Evolutionary conservation across 495 filamentous ascomycete species (phyloP), one percentile per base, ranked within the genome.

Genomic region (Penicillium longicatenatum): DNA sequence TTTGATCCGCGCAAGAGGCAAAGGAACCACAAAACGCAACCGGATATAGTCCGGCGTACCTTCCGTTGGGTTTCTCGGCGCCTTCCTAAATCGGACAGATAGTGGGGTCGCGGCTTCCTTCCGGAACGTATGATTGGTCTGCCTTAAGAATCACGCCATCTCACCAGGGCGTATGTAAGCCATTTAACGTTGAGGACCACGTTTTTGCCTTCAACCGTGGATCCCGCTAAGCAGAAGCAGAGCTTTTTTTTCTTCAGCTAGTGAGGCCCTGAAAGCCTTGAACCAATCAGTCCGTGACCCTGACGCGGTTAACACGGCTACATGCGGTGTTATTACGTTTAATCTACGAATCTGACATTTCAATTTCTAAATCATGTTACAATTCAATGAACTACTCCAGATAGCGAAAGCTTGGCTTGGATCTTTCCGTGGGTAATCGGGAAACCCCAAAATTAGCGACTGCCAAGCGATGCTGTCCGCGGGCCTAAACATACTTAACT

Each of bases 161-260:
- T 39, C 14, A n/a, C 6, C 37, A 2, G 5, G 6, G 37, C 14
- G 37, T 39, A 39, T 17, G 24, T 30, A 49, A 46, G 44, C 44
- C 0, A 49, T 30, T 17, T 30, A 30, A 30, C 24, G 46, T 49
- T 29, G 46, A 16, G 26, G 8, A 24, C 45, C 45, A 24, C 45
- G 20, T 21, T 21, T 48, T 16, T 24, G 2, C 2, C 46, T 24
- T 29, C 19, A 26, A 26, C 29, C 24, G n/a, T 49, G 24, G 46
- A 49, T 30, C 24, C 24, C 46, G 24, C 24, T 49, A 29, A 49
- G n/a, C 7, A 8, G 8, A 33, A 6, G 45, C 45, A 26, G 46
- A 30, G 24, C 21, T 49, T 49, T 49, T 49, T 49, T 46, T 46
- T 46, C 24, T 46, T 39, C 37, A 39, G 37, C 14, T 39, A 39